Evolutionary conservation across 1,284 basidiomycete species (phyloP).

Genomic region (Paramarasmius palmivorus): DNA sequence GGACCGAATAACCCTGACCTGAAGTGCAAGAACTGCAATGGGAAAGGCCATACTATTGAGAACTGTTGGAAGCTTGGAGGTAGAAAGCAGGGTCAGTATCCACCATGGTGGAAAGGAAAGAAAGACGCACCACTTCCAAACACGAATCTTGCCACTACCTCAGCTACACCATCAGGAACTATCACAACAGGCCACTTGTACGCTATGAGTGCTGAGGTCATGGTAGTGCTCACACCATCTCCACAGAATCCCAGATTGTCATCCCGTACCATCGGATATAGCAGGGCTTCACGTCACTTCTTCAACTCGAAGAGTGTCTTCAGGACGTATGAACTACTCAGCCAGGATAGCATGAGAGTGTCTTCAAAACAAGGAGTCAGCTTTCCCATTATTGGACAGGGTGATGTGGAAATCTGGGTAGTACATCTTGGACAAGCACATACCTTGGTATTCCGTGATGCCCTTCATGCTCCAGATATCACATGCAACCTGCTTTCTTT

Average conservation of each 20-base stretch:
- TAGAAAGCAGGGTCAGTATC: conserved; percentile 18
- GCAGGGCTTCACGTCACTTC: conserved; percentile 45
- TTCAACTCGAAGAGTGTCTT: conserved; percentile 47
- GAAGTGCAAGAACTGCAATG: conserved; percentile 2
- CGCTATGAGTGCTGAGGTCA: not conserved
- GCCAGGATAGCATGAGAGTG: conserved; percentile 55
- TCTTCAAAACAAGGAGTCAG: conserved; percentile 60
- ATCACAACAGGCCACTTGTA: not conserved
- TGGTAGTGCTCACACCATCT: not conserved
- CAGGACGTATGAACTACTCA: conserved; percentile 33
- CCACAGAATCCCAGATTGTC: not conserved
- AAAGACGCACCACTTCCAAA: conserved; percentile 1
- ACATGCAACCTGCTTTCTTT: conserved; percentile 6
- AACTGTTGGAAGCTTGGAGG: conserved; percentile 18
- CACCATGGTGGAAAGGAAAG: conserved; percentile 17
- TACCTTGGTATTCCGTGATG: not conserved
- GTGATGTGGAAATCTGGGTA: not conserved
- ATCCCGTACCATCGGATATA: not conserved
- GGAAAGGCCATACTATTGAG: conserved; percentile 6
- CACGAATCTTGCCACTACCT: not conserved
- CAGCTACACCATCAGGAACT: too few relatives aligned
- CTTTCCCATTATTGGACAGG: conserved; percentile 45
- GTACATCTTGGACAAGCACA: not conserved
- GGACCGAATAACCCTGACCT: conserved; percentile 1
- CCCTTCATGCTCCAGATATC: conserved; percentile 3